These are phyloP conservation scores for Porpolomopsis calyptriformis DNA, from an alignment of 768 basidiomycete genomes.

Conservation along the genomic window DNA sequence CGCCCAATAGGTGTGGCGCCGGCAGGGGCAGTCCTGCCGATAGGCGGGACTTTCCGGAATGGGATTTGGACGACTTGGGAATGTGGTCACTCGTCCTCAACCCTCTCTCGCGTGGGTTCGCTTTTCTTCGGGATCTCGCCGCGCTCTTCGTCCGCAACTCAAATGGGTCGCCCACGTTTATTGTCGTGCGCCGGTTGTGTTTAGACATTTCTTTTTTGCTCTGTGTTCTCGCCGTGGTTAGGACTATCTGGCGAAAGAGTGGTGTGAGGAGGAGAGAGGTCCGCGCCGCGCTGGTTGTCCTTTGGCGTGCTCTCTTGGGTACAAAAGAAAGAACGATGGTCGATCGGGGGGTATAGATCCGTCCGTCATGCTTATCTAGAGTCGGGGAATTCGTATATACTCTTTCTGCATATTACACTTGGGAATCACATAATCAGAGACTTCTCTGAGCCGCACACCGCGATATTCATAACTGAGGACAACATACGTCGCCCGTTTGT, in stretches of 20 bases:
- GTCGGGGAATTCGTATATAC: too few relatives aligned
- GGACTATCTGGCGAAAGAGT: conserved; percentile 55
- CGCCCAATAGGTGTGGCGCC: conserved; percentile 26
- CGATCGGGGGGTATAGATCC: conserved; percentile 42
- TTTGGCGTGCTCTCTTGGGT: conserved; percentile 67
- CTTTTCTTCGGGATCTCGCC: conserved; percentile 37
- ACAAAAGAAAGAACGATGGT: conserved; percentile 35
- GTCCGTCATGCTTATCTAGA: too few relatives aligned
- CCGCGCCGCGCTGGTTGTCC: conserved; percentile 45
- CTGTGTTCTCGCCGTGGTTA: conserved; percentile 47
- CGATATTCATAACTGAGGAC: too few relatives aligned
- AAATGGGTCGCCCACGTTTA: conserved; percentile 51
- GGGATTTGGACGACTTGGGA: conserved; percentile 75
- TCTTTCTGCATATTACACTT: too few relatives aligned
- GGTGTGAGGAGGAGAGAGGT: conserved; percentile 64
- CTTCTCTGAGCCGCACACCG: too few relatives aligned
- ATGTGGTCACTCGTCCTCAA: conserved; percentile 70
- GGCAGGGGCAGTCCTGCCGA: conserved; percentile 35
- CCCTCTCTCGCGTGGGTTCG: conserved; percentile 46
- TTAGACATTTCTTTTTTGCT: conserved; percentile 71
- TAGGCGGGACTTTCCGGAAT: conserved; percentile 27
- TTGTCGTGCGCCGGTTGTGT: conserved; percentile 63
- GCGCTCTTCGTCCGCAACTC: conserved; percentile 51
- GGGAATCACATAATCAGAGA: too few relatives aligned
- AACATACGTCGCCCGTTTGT: too few relatives aligned